Base-by-base conservation (phyloP, 176 grass and related monocot species). In the Carex kokanica region DNA sequence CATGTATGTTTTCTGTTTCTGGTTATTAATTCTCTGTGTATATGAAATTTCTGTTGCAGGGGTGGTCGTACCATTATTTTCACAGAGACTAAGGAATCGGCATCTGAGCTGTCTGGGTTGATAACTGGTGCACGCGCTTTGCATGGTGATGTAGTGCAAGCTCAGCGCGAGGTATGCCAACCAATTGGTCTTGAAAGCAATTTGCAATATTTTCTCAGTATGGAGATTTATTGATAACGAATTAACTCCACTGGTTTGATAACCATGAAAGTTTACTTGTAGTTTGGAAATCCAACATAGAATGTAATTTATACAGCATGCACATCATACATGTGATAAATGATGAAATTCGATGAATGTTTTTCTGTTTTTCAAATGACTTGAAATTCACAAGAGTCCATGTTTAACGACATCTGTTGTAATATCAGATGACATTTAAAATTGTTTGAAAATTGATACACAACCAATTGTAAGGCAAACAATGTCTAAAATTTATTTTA, bases 51-150 rank as follows among this genome's bases (percentile, higher is more conserved):
- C 17, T 45, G 4, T 87, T 58, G 82, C 75, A 99, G 97, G 32
- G 93, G 93, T 16, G 90, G 93, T 3, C 91, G 97, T 5, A 99
- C 91, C 21, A 99, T 99, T 88, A 96, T 99, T 67, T 99, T 99
- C 83, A 89, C 97, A 0, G 97, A 99, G 86, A 99, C 97, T 1
- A 99, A 96, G 79, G 93, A 94, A 47, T 81, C 68, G 54, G 88
- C 93, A 63, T 93, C 93, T 43, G 89, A 92, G 64, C 88, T 99
- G 40, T 84, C 89, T 88, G 85, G 91, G 32, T 85, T 96, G 90
- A 89, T 99, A 36, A 25, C 93, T 87, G 97, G 91, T 54, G 81
- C 93, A 49, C 88, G 91, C 63, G 97, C 97, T 59, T 92, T 99
- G 88, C 93, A 99, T 88, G 97, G 97, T 80, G 97, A 99, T 72